Percentiles rank a stretch among this genome's conserved stretches.
Evolutionary conservation across 192 early-diverging fungal species (phyloP).

Genomic region (Entomortierella chlamydospora): DNA sequence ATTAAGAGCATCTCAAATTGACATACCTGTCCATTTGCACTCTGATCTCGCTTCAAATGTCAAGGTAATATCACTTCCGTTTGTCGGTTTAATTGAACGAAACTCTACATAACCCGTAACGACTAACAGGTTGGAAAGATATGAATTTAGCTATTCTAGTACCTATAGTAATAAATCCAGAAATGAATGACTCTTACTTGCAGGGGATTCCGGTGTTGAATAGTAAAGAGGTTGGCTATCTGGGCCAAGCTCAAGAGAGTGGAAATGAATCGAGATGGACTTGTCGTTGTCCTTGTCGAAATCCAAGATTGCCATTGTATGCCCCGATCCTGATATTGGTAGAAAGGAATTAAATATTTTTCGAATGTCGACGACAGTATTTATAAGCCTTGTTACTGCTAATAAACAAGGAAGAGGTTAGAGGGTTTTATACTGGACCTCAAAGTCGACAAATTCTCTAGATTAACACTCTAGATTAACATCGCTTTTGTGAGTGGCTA

Average conservation of each 20-base stretch:
- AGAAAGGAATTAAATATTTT: neutral
- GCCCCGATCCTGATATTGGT: neutral
- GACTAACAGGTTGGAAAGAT: no score
- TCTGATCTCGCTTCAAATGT: slow-evolving; percentile 34
- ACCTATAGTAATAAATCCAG: no score
- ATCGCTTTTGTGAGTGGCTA: no score
- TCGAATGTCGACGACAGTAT: no score
- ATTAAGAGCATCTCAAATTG: neutral
- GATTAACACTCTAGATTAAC: no score
- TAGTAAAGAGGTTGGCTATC: slow-evolving; percentile 31
- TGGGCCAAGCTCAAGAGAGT: slow-evolving; percentile 23
- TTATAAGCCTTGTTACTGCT: no score
- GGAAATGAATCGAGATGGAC: slow-evolving; percentile 36
- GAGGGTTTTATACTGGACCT: no score
- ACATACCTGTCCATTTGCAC: slow-evolving; percentile 37
- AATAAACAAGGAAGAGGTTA: no score
- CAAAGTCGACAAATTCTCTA: slow-evolving; percentile 1
- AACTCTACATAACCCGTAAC: slow-evolving; percentile 43
- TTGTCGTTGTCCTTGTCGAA: slow-evolving; percentile 30
- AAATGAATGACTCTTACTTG: slow-evolving; percentile 1
- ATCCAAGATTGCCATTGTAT: slow-evolving; percentile 28
- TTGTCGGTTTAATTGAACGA: slow-evolving; percentile 28
- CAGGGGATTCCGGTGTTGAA: slow-evolving; percentile 26
- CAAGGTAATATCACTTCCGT: slow-evolving; percentile 22
- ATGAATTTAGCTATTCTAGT: no score